phyloP scores from a whole-genome alignment of 257 asterid species.

The Solanum pimpinellifolium region DNA sequence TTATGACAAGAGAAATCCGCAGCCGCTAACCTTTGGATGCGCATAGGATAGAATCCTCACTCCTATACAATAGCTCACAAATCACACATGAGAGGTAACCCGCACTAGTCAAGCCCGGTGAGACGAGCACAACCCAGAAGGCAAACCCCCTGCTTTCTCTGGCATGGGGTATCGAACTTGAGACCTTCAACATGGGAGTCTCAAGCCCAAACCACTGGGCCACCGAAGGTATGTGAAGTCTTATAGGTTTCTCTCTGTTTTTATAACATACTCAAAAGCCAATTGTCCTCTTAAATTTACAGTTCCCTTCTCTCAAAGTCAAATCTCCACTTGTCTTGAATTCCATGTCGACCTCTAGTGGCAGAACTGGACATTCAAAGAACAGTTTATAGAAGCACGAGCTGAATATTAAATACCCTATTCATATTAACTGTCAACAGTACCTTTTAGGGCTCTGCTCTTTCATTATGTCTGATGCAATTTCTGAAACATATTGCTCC shows the following conservation, averaged over 20 bases:
- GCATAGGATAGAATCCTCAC: no score
- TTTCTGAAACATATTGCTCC: slow-evolving; percentile 91
- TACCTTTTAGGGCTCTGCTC: slow-evolving; percentile 98
- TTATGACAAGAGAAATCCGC: no score
- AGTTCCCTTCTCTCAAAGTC: neutral
- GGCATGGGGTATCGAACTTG: no score
- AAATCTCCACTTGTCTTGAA: neutral
- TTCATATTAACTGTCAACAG: slow-evolving; percentile 1
- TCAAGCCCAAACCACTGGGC: no score
- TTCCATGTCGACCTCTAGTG: neutral
- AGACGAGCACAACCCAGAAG: no score
- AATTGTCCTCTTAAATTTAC: neutral
- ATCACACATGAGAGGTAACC: no score
- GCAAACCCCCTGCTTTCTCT: no score
- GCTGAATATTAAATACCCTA: neutral
- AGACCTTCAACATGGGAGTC: no score
- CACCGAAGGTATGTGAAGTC: neutral
- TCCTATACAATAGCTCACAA: no score
- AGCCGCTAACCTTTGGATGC: no score
- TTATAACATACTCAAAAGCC: neutral
- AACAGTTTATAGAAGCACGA: neutral
- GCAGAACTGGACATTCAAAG: neutral
- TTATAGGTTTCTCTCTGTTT: neutral
- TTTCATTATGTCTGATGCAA: slow-evolving; percentile 80
- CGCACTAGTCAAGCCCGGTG: no score